A percentile compares a stretch with the other conserved stretches of the same genome.
These are phyloP conservation scores for Lipomyces sp. DNA, from an alignment of 805 yeast species.

Conservation along the genomic window DNA sequence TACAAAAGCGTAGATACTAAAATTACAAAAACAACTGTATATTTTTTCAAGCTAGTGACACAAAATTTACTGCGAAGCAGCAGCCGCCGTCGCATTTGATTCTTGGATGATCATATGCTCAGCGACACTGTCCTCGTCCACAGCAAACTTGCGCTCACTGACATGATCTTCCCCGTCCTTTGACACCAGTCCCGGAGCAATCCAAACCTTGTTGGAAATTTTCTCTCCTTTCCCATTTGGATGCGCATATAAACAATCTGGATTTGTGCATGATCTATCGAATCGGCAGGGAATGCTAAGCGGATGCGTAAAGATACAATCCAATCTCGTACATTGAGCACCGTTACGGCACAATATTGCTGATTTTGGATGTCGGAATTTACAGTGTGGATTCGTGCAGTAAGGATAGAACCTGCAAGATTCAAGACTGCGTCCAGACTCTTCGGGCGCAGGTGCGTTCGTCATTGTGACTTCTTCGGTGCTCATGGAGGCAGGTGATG, in stretches of 20 bases:
- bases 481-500: constrained; percentile 60
- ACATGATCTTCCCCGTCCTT: constrained; percentile 8
- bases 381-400: constrained; percentile 80
- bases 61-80: background rate
- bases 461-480: background rate
- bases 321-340: constrained; percentile 71
- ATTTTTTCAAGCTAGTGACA: background rate
- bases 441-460: background rate
- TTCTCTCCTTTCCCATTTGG: constrained; percentile 60
- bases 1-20: background rate
- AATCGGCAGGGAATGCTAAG: constrained; percentile 78
- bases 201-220: constrained; percentile 27
- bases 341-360: constrained; percentile 82
- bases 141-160: constrained; percentile 31
- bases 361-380: constrained; percentile 81
- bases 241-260: constrained; percentile 73
- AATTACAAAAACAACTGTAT: background rate
- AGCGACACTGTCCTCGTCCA: constrained; percentile 23
- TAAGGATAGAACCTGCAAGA: constrained; percentile 79
- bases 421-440: constrained; percentile 54
- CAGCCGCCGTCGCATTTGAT: background rate
- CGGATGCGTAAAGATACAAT: constrained; percentile 85
- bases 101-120: background rate
- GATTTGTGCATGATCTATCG: constrained; percentile 74
- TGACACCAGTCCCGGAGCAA: constrained; percentile 16